Percentiles rank a stretch among this genome's conserved stretches.
These are phyloP conservation scores for Amanita muscaria DNA, from an alignment of 768 basidiomycete genomes.

Conservation along the genomic window DNA sequence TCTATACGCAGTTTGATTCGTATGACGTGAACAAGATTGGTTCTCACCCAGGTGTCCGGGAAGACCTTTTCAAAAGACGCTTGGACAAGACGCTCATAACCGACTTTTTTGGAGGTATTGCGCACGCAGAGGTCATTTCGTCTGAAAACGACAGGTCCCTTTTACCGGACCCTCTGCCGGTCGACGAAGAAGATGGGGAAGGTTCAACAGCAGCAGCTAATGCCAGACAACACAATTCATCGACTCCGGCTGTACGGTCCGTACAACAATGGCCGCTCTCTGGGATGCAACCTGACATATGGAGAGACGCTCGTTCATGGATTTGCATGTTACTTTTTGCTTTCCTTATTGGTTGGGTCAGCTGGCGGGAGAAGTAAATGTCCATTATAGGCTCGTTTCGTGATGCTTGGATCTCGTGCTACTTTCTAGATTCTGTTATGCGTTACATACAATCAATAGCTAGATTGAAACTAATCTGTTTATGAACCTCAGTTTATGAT, in stretches of 20 bases:
- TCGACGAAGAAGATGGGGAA: not conserved
- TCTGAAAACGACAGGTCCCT: not conserved
- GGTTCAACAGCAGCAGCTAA: not conserved
- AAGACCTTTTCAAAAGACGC: slow-evolving; percentile 65
- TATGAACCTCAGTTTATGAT: too few species aligned
- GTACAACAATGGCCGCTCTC: not conserved
- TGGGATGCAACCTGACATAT: slow-evolving; percentile 5
- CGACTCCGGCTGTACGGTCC: not conserved
- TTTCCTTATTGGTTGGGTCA: slow-evolving; percentile 23
- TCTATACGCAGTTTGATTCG: slow-evolving; percentile 56
- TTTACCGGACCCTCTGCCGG: not conserved
- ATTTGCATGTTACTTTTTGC: slow-evolving; percentile 20
- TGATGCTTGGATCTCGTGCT: not conserved
- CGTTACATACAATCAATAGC: too few species aligned
- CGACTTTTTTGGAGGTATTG: slow-evolving; percentile 85
- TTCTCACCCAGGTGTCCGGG: slow-evolving; percentile 86
- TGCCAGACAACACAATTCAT: not conserved
- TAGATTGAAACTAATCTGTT: slow-evolving; percentile 1
- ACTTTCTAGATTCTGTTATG: too few species aligned
- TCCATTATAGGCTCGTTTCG: not conserved
- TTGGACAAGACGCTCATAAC: slow-evolving; percentile 60
- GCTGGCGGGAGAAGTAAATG: slow-evolving; percentile 1
- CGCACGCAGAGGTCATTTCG: slow-evolving; percentile 60
- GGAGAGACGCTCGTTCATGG: slow-evolving; percentile 22
- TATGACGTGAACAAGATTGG: slow-evolving; percentile 69